Evolutionary conservation across 108 stramenopile genomes (phyloP).

Genomic region (Cylindrotheca fusiformis): DNA sequence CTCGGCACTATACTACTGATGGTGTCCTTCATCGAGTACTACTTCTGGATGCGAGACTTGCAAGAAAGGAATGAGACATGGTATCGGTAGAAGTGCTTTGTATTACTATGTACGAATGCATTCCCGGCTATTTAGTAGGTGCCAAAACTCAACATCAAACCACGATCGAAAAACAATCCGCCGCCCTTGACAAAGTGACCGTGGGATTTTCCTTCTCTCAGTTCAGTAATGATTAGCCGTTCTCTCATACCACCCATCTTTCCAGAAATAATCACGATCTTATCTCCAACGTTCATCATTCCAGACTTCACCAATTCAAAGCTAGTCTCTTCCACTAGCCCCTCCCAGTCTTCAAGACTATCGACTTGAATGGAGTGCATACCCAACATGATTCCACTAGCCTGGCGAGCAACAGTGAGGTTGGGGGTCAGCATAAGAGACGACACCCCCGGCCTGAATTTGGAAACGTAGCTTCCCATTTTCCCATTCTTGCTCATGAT

Average conservation of each 20-base stretch:
- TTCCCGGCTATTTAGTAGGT: slow-evolving; percentile 4
- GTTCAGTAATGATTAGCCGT: slow-evolving; percentile 14
- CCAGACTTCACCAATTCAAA: slow-evolving; percentile 60
- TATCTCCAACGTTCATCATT: slow-evolving; percentile 38
- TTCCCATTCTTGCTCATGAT: slow-evolving; percentile 88
- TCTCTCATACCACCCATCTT: slow-evolving; percentile 24
- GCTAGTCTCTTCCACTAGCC: slow-evolving; percentile 71
- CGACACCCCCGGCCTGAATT: slow-evolving; percentile 85
- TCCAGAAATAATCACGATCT: slow-evolving; percentile 30
- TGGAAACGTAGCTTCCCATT: slow-evolving; percentile 73
- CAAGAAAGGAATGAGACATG: neutral
- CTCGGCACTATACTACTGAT: neutral
- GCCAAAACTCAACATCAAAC: slow-evolving; percentile 19
- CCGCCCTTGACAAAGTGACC: slow-evolving; percentile 31
- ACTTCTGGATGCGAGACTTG: neutral
- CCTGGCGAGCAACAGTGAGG: slow-evolving; percentile 50
- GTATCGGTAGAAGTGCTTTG: neutral
- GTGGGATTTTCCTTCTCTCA: slow-evolving; percentile 26
- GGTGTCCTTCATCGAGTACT: neutral
- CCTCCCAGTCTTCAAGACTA: slow-evolving; percentile 53
- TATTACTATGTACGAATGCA: too few species aligned
- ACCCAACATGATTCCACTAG: slow-evolving; percentile 53
- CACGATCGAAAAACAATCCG: slow-evolving; percentile 34
- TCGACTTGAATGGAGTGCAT: slow-evolving; percentile 28
- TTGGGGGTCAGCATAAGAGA: slow-evolving; percentile 72